Base-by-base conservation (phyloP, 495 filamentous ascomycete species). In the Xylaria acuta region DNA sequence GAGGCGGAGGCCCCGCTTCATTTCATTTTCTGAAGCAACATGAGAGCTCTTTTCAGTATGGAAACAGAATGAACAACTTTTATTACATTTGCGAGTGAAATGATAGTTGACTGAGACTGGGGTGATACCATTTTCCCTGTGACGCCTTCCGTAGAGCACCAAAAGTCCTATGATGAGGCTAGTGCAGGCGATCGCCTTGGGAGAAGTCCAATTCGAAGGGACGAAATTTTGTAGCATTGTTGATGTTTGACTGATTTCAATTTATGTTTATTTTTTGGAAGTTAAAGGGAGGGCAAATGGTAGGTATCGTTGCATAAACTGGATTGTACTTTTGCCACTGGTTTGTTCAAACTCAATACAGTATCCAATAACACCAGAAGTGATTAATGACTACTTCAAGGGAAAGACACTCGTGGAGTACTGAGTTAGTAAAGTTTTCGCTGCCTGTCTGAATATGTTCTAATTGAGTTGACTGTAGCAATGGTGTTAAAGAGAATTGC, bases 61-160 rank as follows among this genome's bases (percentile, higher is more conserved):
- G 80, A 90, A 89, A 72, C 87, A 89, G 76, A 89, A 89, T 38
- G 77, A 83, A 69, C 87, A 88, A 14, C 65, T 70, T 12, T 86
- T 81, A 75, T 89, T 89, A 77, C 86, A 88, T 75, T 81, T 79
- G 14, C 86, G 81, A 0, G 84, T 81, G 77, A 86, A 86, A 74
- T 81, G 77, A 70, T 84, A 87, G 70, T 86, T 87, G 60, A 88
- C 82, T 0, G 86, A 86, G 60, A 87, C 72, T 30, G 81, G 81
- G 20, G 51, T 64, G 16, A 38, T 45, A 20, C 12, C 5, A 20
- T 73, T 32, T 30, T 64, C 27, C 38, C 14, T 34, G 25, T n/a
- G 16, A 38, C 63, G 25, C 12, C 34, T 73, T 38, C 27, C 20
- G 32, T 64, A 71, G 40, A 49, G 1, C 0, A 71, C 20, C 20